Evolutionary conservation across 345 rosid species (phyloP).

Genomic region (Viola odorata): DNA sequence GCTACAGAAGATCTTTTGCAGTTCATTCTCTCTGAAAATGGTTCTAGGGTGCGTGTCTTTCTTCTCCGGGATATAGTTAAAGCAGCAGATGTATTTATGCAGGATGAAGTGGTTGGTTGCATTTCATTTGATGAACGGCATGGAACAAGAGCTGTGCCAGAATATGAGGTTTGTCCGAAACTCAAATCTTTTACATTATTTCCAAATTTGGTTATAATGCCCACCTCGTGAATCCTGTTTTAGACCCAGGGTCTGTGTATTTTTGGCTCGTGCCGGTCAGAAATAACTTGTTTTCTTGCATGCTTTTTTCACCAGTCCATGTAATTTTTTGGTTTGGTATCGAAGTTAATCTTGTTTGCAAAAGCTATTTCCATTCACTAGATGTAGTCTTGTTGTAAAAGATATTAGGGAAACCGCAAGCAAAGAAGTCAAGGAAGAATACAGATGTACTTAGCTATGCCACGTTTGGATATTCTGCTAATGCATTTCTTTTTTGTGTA

Average conservation of each 20-base stretch:
- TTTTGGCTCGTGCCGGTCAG: too few species aligned
- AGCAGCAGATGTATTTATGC: conserved; percentile 55
- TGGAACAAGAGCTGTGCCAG: conserved; percentile 19
- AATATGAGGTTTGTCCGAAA: conserved; percentile 38
- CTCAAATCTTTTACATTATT: too few species aligned
- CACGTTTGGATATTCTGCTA: background rate
- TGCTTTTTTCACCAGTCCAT: too few species aligned
- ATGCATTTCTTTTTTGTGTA: background rate
- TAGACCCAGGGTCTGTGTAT: too few species aligned
- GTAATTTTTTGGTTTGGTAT: too few species aligned
- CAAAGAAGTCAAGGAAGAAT: too few species aligned
- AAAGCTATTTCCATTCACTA: too few species aligned
- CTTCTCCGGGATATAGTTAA: conserved; percentile 68
- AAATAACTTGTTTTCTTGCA: too few species aligned
- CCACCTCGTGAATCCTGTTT: too few species aligned
- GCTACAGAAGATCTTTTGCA: conserved; percentile 87
- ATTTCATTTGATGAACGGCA: conserved; percentile 17
- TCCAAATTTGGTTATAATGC: too few species aligned
- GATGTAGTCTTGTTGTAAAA: background rate
- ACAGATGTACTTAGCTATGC: background rate
- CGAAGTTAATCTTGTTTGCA: too few species aligned
- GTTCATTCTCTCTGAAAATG: conserved; percentile 77
- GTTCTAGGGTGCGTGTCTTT: conserved; percentile 70
- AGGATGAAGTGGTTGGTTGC: conserved; percentile 39
- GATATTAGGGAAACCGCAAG: background rate